These are phyloP conservation scores for Clavulina sp. DNA, from an alignment of 768 basidiomycete genomes.

Conservation along the genomic window DNA sequence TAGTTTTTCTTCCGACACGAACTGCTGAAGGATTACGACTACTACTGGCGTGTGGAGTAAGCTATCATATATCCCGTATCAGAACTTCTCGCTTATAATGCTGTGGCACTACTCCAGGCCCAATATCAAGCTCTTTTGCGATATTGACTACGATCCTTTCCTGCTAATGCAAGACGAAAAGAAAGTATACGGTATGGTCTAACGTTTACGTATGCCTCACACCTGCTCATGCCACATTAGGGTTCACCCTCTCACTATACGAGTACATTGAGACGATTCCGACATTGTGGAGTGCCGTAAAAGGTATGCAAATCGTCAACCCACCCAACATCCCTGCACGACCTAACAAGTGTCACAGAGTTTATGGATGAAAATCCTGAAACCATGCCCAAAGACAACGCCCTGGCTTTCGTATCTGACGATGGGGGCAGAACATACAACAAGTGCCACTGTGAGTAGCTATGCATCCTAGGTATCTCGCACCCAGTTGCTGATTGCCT, in stretches of 20 bases:
- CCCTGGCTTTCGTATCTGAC: constrained; percentile 58
- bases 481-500: background rate
- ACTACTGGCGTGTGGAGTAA: constrained; percentile 85
- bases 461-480: background rate
- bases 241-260: constrained; percentile 61
- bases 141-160: constrained; percentile 62
- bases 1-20: constrained; percentile 77
- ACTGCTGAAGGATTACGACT: constrained; percentile 55
- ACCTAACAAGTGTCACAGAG: no score
- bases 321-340: no score
- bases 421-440: constrained; percentile 59
- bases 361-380: constrained; percentile 49
- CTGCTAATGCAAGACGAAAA: constrained; percentile 59
- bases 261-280: constrained; percentile 71
- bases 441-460: constrained; percentile 49
- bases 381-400: constrained; percentile 43
- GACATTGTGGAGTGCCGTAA: constrained; percentile 59
- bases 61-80: constrained; percentile 20
- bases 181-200: constrained; percentile 55
- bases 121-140: constrained; percentile 64
- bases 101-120: constrained; percentile 30
- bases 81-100: background rate
- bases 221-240: constrained; percentile 21
- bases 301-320: constrained; percentile 27
- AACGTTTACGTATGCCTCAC: background rate